Evolutionary conservation across 2,329 filamentous ascomycete genomes (phyloP), one percentile per base, ranked within the genome.

Genomic region (Fusarium siculi): DNA sequence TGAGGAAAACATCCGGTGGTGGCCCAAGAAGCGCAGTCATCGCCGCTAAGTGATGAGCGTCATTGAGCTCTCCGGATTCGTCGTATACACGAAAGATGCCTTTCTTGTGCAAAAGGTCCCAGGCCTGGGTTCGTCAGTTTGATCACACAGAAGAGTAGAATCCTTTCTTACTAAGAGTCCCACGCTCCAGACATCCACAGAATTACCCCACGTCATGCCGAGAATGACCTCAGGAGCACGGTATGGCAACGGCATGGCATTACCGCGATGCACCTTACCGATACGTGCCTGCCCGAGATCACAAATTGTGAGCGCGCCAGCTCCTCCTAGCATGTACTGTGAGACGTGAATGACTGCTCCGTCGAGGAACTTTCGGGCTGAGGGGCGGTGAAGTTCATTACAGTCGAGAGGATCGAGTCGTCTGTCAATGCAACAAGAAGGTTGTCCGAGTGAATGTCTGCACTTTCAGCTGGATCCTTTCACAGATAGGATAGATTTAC

Each of bases 261-360:
- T 73, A 4, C 77, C 66, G 10, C 40, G 49, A 16, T 77, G 76
- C 55, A 73, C 47, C 2, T 52, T 46, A 4, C 79, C 79, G 32
- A 80, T 76, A n/a, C 79, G 76, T n/a, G 82, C 82, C 64, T 82
- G 79, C 18, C 82, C 80, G 3, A 84, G 69, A 65, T 85, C 82
- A 47, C 74, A 78, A 12, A 84, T 72, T 12, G 70, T 73, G 10
- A 83, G 78, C 1, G 70, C 50, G 1, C 81, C 82, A 25, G 71
- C 74, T 19, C 78, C 80, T 34, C 79, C 69, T 7, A 79, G 32
- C 74, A 84, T 77, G 59, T 78, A 77, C 28, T 78, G 75, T 15
- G 82, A 83, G 16, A 79, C 66, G 49, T 84, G 76, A 21, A 81
- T 79, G 9, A 74, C 74, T 6, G 62, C 70, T 28, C 78, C 73